Evolutionary conservation across 331 rosid genomes (phyloP), one percentile per base, ranked within the genome.

Genomic region (Prunus yedoensis): DNA sequence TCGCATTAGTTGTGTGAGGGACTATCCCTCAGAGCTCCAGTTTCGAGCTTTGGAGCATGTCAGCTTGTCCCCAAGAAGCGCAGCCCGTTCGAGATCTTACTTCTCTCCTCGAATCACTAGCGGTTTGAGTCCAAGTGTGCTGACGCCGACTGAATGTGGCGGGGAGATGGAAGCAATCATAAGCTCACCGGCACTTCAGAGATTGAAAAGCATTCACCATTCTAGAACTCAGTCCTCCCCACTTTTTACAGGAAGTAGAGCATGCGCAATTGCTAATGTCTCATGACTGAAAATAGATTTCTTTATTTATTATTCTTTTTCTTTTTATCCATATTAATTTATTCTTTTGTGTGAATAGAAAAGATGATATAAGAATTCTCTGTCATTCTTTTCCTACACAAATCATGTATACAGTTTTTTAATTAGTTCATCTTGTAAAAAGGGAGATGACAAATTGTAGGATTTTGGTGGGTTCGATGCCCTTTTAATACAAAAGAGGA

Each of bases 21-120:
- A 92, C 85, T 95, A 92, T 75, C 99, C 99, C 15, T 83, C 86
- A 3, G 92, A 92, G 83, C 99, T 95, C 56, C 98, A 89, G 83
- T 75, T 88, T 68, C 85, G 79, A 52, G 99, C 99, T 11, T 74
- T 95, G 80, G 97, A 94, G 86, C 90, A 91, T 79, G 94, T 94
- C 65, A 86, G 82, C 80, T 84, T 94, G 78, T 94, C 98, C 50
- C 97, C 98, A 12, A 86, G 89, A 83, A 88, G 91, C 41, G 66
- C 76, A 15, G 65, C 78, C 17, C 74, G 87, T 47, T 5, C 73
- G 4, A 78, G 79, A 77, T 88, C 85, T 45, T 67, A 63, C 18
- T 72, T 84, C 50, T 73, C 90, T 54, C 76, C 82, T 18, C 77
- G 80, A 75, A 78, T 64, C 77, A 25, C 74, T 61, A 66, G 76